Percentiles rank a stretch among this genome's conserved stretches.
These are phyloP conservation scores for Aethionema arabicum DNA, from an alignment of 345 rosid genomes.

Conservation along the genomic window DNA sequence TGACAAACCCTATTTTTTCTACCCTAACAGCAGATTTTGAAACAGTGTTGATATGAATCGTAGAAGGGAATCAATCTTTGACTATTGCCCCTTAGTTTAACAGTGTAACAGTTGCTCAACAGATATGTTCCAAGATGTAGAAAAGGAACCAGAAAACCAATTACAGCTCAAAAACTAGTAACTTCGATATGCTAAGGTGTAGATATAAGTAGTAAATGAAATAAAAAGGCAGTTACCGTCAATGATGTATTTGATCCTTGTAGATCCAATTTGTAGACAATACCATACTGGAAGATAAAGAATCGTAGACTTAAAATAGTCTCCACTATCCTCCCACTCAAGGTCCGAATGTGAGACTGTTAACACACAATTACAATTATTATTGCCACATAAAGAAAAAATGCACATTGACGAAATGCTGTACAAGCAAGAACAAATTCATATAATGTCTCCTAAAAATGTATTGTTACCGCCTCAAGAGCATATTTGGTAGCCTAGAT, in stretches of 20 bases:
- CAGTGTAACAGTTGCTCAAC: neutral
- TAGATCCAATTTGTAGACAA: conserved; percentile 77
- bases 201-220: neutral
- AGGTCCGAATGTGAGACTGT: conserved; percentile 85
- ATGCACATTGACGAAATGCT: neutral
- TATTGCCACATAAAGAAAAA: conserved; percentile 12
- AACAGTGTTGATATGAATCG: too few species aligned
- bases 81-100: too few species aligned
- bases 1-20: too few species aligned
- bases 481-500: neutral
- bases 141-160: neutral
- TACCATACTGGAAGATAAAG: conserved; percentile 90
- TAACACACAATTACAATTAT: conserved; percentile 17
- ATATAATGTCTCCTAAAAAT: neutral
- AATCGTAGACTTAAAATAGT: conserved; percentile 80
- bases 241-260: conserved; percentile 61
- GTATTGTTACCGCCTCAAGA: conserved; percentile 8
- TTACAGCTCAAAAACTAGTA: neutral
- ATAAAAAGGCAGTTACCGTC: conserved; percentile 44
- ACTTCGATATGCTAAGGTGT: neutral
- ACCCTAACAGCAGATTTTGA: too few species aligned
- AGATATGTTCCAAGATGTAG: neutral
- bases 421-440: conserved; percentile 4
- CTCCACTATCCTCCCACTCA: conserved; percentile 85
- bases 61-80: too few species aligned